Evolutionary conservation across 345 rosid species (phyloP).

Genomic region (Hypericum perforatum): DNA sequence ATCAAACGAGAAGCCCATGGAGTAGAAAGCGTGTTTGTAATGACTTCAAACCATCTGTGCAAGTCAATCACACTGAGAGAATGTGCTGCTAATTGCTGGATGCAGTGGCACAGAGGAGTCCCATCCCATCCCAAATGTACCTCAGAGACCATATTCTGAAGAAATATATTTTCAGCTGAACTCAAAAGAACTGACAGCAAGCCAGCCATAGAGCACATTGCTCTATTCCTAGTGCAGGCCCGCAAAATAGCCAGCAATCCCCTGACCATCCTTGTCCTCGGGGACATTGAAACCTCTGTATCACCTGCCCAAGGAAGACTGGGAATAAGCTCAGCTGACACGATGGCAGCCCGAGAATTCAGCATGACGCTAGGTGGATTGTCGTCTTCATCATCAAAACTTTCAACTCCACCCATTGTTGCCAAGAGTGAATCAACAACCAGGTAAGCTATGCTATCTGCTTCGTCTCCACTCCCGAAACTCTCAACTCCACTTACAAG

Average conservation of each 20-base stretch:
- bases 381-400: constrained; percentile 90
- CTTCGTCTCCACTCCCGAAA: constrained; percentile 68
- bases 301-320: constrained; percentile 81
- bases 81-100: constrained; percentile 85
- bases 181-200: constrained; percentile 74
- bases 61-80: constrained; percentile 77
- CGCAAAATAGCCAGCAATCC: constrained; percentile 89
- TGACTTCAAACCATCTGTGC: constrained; percentile 69
- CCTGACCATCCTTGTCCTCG: constrained; percentile 84
- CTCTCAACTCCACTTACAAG: constrained; percentile 68
- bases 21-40: constrained; percentile 47
- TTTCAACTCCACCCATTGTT: constrained; percentile 99
- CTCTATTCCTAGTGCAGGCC: constrained; percentile 98
- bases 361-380: constrained; percentile 99
- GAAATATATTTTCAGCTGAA: constrained; percentile 71
- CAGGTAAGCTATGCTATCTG: constrained; percentile 68
- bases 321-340: constrained; percentile 88
- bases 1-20: constrained; percentile 66
- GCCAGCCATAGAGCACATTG: constrained; percentile 96
- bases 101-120: constrained; percentile 67
- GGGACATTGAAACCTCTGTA: constrained; percentile 60
- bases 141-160: constrained; percentile 41
- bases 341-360: constrained; percentile 94
- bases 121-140: constrained; percentile 59
- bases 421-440: constrained; percentile 95